Percentiles rank a stretch among this genome's conserved stretches.
Conservation (phyloP, 2,329 filamentous ascomycete species). For the Xylariaceae sp. region DNA sequence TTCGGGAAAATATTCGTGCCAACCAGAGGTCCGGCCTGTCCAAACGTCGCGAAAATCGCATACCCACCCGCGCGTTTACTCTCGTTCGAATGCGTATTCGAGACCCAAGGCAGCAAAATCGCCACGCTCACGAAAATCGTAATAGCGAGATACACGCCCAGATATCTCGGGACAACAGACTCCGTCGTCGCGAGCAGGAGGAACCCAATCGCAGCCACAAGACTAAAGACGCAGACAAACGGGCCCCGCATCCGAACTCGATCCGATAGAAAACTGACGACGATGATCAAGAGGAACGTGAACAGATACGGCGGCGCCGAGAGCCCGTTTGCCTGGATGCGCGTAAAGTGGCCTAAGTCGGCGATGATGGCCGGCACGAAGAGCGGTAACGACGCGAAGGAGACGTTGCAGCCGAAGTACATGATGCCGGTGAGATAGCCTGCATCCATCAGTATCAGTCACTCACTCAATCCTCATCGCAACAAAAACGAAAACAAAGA, state of each 20-base stretch:
- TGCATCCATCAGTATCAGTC: not conserved
- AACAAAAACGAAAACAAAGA: too few relatives aligned
- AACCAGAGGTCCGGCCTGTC: constrained; percentile 32
- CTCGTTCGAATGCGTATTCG: constrained; percentile 35
- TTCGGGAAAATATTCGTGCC: constrained; percentile 34
- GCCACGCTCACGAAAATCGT: constrained; percentile 35
- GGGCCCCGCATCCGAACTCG: constrained; percentile 35
- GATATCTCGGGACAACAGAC: constrained; percentile 32
- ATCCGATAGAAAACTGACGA: constrained; percentile 35
- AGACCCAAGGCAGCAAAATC: constrained; percentile 35
- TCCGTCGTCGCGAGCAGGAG: constrained; percentile 36
- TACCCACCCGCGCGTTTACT: constrained; percentile 35
- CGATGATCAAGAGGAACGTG: constrained; percentile 37
- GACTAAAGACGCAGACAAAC: constrained; percentile 33
- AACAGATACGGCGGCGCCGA: constrained; percentile 38
- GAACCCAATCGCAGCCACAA: constrained; percentile 36
- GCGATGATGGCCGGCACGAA: constrained; percentile 33
- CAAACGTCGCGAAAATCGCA: constrained; percentile 35
- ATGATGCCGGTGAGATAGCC: constrained; percentile 35
- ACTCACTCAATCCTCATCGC: too few relatives aligned
- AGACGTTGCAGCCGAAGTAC: constrained; percentile 31
- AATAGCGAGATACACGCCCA: constrained; percentile 37
- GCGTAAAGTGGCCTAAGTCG: constrained; percentile 33
- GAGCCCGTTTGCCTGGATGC: constrained; percentile 34
- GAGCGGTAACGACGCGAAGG: constrained; percentile 30